Evolutionary conservation across 768 basidiomycete species (phyloP), one percentile per base, ranked within the genome.

Genomic region (Leccinum subgranulosum): DNA sequence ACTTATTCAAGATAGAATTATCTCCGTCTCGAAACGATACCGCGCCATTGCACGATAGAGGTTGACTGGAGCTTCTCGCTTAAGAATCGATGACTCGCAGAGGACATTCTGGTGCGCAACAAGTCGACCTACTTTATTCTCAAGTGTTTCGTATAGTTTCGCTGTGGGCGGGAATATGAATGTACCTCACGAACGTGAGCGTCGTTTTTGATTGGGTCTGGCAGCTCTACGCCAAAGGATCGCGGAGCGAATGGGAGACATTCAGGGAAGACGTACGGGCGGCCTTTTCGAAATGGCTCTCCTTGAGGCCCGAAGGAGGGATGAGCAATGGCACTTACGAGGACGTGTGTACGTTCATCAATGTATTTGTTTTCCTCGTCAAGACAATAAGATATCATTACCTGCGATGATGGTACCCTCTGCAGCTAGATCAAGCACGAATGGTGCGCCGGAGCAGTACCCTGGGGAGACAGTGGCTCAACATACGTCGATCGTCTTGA

Each of bases 371-470:
- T 43, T 21, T 17, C 36, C 11, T 45, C 43, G 17, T 45, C 19
- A 11, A 27, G 25, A 23, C 14, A 21, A 28, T 25, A 6, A 11
- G 19, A 39, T 15, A 11, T 19, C 6, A 8, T 39, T 60, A 83
- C 83, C 76, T 46, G 82, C 81, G 3, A 74, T 71, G 48, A 82
- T 68, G 51, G 74, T 70, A 23, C 79, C 77, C 0, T 73, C 76
- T 3, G 75, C 73, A 1, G 75, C 76, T 3, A 79, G 68, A 23
- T 83, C 74, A 51, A 83, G 68, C 5, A 75, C 75, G 53, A 76
- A 81, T 0, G 81, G 77, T 6, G 73, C 84, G 3, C 83, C 82
- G 57, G 83, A 84, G 63, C 82, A 86, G 52, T 84, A 84, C 4
- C 83, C 81, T 83, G 29, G 14, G 21, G n/a, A 19, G 4, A 28